A percentile compares a stretch with the other conserved stretches of the same genome.
Conservation (phyloP, 495 filamentous ascomycete species). For the Pyrenula massariospora region DNA sequence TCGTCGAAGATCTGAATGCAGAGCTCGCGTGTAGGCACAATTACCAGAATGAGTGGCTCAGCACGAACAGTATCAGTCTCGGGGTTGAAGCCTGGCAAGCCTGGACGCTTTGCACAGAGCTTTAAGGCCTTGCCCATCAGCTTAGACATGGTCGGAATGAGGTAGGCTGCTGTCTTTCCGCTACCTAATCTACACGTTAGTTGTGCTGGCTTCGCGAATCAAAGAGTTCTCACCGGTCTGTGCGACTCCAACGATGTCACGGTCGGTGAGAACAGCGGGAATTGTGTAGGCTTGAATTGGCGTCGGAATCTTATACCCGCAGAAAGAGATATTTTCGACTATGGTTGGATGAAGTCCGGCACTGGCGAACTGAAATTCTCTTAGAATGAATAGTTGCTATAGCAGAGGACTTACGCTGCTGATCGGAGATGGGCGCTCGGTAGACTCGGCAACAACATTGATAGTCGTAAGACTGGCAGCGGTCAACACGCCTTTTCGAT, state of each 20-base stretch:
- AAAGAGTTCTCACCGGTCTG: conserved; percentile 67
- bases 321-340: conserved; percentile 61
- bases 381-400: conserved; percentile 34
- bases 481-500: neutral
- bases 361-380: conserved; percentile 44
- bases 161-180: conserved; percentile 87
- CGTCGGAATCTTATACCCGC: conserved; percentile 57
- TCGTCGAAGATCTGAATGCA: conserved; percentile 92
- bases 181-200: conserved; percentile 48
- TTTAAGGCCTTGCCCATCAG: conserved; percentile 91
- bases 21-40: conserved; percentile 83
- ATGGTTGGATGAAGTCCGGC: conserved; percentile 81
- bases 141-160: conserved; percentile 80
- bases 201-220: too few relatives aligned
- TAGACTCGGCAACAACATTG: conserved; percentile 20
- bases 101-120: conserved; percentile 64
- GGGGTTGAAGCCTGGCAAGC: conserved; percentile 32
- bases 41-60: conserved; percentile 75
- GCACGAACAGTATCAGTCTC: conserved; percentile 40
- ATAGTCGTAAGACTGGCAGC: conserved; percentile 18
- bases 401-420: conserved; percentile 22
- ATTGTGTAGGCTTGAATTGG: conserved; percentile 78
- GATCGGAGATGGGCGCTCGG: conserved; percentile 16
- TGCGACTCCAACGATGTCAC: conserved; percentile 77
- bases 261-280: conserved; percentile 57